phyloP scores from a whole-genome alignment of 2,329 filamentous ascomycete species.

The Mycocentrospora acerina region DNA sequence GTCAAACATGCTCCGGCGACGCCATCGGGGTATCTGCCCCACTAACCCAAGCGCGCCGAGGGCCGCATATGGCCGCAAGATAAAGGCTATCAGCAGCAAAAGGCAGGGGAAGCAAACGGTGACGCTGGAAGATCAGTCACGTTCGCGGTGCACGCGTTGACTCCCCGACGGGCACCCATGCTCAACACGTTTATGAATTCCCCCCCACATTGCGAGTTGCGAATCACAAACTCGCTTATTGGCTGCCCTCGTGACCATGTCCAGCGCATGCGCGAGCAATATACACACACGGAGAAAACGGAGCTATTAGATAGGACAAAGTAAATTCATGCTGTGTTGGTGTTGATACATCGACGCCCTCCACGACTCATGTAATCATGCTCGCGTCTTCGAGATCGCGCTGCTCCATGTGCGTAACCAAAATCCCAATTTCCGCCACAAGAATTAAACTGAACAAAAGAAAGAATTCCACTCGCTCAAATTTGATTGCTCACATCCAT shows the following conservation, averaged over 20 bases:
- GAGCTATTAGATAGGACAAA: no score
- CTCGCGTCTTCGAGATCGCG: slow-evolving; percentile 10
- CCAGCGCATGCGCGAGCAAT: no score
- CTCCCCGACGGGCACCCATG: slow-evolving; percentile 3
- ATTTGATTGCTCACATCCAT: slow-evolving; percentile 1
- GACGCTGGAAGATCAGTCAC: slow-evolving; percentile 5
- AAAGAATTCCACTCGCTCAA: slow-evolving; percentile 14
- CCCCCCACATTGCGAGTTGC: slow-evolving; percentile 17
- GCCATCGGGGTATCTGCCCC: slow-evolving; percentile 20
- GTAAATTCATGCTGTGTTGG: slow-evolving; percentile 9
- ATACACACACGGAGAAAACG: no score
- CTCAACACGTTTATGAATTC: no score
- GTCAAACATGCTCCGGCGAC: slow-evolving; percentile 25
- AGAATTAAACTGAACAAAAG: slow-evolving; percentile 22
- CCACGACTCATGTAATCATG: slow-evolving; percentile 8
- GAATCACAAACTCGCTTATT: slow-evolving; percentile 17
- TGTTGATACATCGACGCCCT: slow-evolving; percentile 35
- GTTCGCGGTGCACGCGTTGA: slow-evolving; percentile 8
- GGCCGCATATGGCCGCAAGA: slow-evolving; percentile 18
- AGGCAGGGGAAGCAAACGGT: slow-evolving; percentile 14
- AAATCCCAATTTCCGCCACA: slow-evolving; percentile 15
- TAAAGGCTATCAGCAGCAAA: slow-evolving; percentile 11
- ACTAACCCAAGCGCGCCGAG: slow-evolving; percentile 19
- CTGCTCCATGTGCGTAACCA: slow-evolving; percentile 26
- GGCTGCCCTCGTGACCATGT: slow-evolving; percentile 17